phyloP scores from a whole-genome alignment of 2,329 filamentous ascomycete genomes.

The Rutstroemia sp. region DNA sequence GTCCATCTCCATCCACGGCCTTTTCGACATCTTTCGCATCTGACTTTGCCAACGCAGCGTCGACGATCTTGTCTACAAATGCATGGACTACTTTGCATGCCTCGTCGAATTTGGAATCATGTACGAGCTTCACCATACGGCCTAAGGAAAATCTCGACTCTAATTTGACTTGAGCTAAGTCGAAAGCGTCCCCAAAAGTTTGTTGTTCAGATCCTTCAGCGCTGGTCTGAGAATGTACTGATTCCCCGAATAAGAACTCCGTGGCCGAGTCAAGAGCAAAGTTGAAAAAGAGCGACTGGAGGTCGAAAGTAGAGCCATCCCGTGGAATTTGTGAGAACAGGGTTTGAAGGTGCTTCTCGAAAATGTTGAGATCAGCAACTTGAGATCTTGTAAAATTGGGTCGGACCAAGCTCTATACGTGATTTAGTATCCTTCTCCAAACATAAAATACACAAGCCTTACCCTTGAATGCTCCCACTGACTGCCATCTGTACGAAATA shows the following conservation, averaged over 20 bases:
- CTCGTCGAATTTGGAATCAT: conserved; percentile 20
- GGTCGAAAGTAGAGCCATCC: conserved; percentile 48
- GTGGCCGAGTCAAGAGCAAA: conserved; percentile 38
- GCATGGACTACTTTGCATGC: conserved; percentile 34
- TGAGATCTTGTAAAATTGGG: conserved; percentile 47
- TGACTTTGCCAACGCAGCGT: conserved; percentile 29
- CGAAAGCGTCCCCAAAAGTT: conserved; percentile 43
- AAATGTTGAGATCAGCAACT: conserved; percentile 60
- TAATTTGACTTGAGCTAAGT: conserved; percentile 37
- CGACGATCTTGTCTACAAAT: conserved; percentile 44
- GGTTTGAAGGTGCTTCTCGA: conserved; percentile 60
- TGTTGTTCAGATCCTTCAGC: conserved; percentile 20
- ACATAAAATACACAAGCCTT: conserved; percentile 6
- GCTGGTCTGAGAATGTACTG: conserved; percentile 34
- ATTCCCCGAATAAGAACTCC: conserved; percentile 49
- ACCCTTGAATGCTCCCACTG: conserved; percentile 40
- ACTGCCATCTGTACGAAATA: conserved; percentile 35
- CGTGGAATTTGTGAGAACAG: conserved; percentile 51
- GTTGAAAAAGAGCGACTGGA: conserved; percentile 56
- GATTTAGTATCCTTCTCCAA: neutral
- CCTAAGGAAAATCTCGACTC: conserved; percentile 35
- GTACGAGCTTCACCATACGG: conserved; percentile 26
- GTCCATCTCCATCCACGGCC: conserved; percentile 30
- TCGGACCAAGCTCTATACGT: conserved; percentile 37
- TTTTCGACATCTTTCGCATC: conserved; percentile 30